Evolutionary conservation across 305 asterid genomes (phyloP), one percentile per base, ranked within the genome.

Genomic region (Fraxinus xanthoxyloides): DNA sequence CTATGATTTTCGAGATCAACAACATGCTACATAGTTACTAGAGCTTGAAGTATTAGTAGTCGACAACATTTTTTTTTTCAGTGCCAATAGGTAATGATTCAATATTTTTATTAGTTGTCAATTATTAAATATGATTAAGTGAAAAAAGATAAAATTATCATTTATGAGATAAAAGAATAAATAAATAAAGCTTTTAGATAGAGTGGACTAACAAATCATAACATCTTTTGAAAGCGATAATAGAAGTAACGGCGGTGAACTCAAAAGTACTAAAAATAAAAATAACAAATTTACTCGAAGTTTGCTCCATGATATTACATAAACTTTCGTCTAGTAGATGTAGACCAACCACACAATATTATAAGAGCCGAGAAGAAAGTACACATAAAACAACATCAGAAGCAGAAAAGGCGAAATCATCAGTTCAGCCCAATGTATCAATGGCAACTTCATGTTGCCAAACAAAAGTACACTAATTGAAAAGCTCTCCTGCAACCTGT

Each of bases 401-500:
- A 48, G 21, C 15, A 15, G 21, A 48, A 48, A 48, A 4, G 7
- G 59, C 7, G 21, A 54, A 54, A 54, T n/a, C 23, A 51, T 17
- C 23, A 51, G 8, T 17, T 51, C 23, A 51, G 61, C 61, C 23
- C 61, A 51, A 17, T 51, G 61, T 51, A 54, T 54, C 8, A 17
- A 13, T 36, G 76, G 86, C 88, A 86, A 84, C 87, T 61, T 7
- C 35, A 31, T 31, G 82, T 85, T 83, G 86, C 85, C 77, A 59
- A 15, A 3, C 28, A 61, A 59, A 38, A 23, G 13, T 73, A 24
- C 28, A 79, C 85, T 87, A 88, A 75, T 48, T 84, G 85, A 94
- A 91, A 82, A 93, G 89, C 17, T 87, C 88, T 70, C 89, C 92
- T 0, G 92, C 97, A 63, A 87, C 88, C 24, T 89, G 87, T 79